Percentiles rank a stretch among this genome's conserved stretches.
Evolutionary conservation across 2,329 filamentous ascomycete species (phyloP).

Genomic region (Clonostachys byssicola): DNA sequence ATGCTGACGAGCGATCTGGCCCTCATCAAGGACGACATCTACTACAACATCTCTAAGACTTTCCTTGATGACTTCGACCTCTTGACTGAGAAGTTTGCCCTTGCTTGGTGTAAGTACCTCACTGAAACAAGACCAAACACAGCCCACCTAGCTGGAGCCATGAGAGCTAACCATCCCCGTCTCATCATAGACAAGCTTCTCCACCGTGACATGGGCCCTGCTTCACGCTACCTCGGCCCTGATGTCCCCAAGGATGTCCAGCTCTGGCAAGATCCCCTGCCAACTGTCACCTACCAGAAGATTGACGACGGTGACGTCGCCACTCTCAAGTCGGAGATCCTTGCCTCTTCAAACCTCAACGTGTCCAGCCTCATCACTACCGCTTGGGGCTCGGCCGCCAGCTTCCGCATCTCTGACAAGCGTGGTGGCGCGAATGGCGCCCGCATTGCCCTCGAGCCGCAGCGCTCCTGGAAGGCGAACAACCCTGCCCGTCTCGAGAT

Average conservation of each 20-base stretch:
- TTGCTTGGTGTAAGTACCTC: slow-evolving; percentile 59
- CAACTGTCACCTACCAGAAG: slow-evolving; percentile 49
- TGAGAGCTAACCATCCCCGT: no score
- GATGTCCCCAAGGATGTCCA: slow-evolving; percentile 67
- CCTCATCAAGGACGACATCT: slow-evolving; percentile 65
- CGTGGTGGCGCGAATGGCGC: slow-evolving; percentile 78
- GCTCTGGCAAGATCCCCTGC: slow-evolving; percentile 72
- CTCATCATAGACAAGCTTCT: slow-evolving; percentile 54
- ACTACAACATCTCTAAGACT: slow-evolving; percentile 71
- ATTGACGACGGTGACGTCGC: slow-evolving; percentile 57
- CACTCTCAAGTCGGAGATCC: slow-evolving; percentile 16
- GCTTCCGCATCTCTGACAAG: slow-evolving; percentile 74
- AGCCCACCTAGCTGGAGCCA: no score
- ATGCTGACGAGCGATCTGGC: slow-evolving; percentile 77
- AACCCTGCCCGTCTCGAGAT: slow-evolving; percentile 62
- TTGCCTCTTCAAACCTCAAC: neutral
- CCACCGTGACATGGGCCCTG: slow-evolving; percentile 75
- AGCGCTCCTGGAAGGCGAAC: slow-evolving; percentile 71
- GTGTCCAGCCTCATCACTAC: slow-evolving; percentile 58
- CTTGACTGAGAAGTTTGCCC: slow-evolving; percentile 64
- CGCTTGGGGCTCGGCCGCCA: slow-evolving; percentile 67
- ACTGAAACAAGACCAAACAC: no score
- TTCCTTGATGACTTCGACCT: slow-evolving; percentile 67
- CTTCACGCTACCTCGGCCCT: slow-evolving; percentile 67
- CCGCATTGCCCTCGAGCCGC: slow-evolving; percentile 69